These are phyloP conservation scores for Psophocarpus tetragonolobus DNA, from an alignment of 306 rosid genomes.

Conservation along the genomic window DNA sequence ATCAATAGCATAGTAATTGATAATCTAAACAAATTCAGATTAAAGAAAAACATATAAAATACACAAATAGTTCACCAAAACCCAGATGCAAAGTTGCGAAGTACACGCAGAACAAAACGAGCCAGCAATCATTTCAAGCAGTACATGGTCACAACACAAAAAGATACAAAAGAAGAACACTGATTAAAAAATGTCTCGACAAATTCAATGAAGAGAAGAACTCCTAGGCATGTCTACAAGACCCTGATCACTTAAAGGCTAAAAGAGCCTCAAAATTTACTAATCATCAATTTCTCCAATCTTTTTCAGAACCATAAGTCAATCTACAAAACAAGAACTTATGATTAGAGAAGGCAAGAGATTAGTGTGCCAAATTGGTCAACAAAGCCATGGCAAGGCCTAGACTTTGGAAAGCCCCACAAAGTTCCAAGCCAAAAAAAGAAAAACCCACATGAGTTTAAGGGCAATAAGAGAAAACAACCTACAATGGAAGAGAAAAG, in stretches of 20 bases:
- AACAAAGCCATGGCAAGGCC: constrained; percentile 30
- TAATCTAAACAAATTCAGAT: constrained; percentile 13
- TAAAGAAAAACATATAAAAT: constrained; percentile 22
- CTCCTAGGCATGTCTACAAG: background rate
- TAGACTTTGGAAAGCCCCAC: constrained; percentile 31
- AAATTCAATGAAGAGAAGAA: constrained; percentile 20
- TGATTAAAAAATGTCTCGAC: constrained; percentile 23
- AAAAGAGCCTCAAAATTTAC: background rate
- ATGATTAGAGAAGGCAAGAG: constrained; percentile 1
- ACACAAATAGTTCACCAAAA: constrained; percentile 18
- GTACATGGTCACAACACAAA: constrained; percentile 16
- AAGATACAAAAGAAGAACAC: background rate
- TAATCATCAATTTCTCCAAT: constrained; percentile 24
- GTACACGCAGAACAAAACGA: background rate
- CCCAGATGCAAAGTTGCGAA: constrained; percentile 23
- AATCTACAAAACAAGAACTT: constrained; percentile 24
- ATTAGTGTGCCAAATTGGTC: constrained; percentile 21
- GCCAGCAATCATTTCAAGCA: constrained; percentile 30
- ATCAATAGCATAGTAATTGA: background rate
- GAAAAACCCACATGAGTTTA: constrained; percentile 4
- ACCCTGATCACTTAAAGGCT: constrained; percentile 26
- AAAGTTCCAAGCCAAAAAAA: constrained; percentile 19
- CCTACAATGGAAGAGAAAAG: constrained; percentile 39
- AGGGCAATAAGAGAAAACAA: constrained; percentile 33
- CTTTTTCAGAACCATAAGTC: constrained; percentile 22